These are phyloP conservation scores for Punctularia strigosozonata DNA, from an alignment of 768 basidiomycete species.

Conservation along the genomic window DNA sequence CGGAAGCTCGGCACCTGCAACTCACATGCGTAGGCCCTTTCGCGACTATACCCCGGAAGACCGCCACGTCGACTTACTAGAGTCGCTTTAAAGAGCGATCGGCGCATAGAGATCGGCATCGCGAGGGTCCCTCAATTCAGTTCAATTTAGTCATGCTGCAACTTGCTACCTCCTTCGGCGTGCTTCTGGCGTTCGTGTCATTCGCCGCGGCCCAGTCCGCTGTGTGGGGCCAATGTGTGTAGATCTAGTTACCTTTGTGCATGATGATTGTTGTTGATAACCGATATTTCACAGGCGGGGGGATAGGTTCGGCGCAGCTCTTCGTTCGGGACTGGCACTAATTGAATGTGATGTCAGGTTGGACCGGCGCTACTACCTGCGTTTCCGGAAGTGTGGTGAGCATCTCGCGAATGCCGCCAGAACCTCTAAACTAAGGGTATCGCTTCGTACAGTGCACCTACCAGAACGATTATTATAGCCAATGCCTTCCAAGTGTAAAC, in stretches of 20 bases:
- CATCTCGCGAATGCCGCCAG: background rate
- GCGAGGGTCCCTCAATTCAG: too few relatives aligned
- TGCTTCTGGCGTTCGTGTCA: conserved; percentile 16
- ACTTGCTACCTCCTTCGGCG: conserved; percentile 14
- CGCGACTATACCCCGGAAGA: too few relatives aligned
- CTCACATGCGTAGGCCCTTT: too few relatives aligned
- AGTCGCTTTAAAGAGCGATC: too few relatives aligned
- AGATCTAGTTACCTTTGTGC: background rate
- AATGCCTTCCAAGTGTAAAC: background rate
- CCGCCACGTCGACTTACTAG: too few relatives aligned
- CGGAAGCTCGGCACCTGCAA: too few relatives aligned
- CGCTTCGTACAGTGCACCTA: background rate
- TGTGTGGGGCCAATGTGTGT: conserved; percentile 18
- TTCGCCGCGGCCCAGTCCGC: conserved; percentile 13
- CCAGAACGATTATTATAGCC: background rate
- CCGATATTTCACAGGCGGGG: conserved; percentile 1
- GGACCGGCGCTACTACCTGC: background rate
- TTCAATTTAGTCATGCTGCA: too few relatives aligned
- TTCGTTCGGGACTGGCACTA: background rate
- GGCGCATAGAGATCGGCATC: too few relatives aligned
- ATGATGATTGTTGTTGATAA: too few relatives aligned
- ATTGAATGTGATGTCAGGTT: conserved; percentile 6
- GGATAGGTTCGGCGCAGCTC: background rate
- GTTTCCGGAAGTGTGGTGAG: background rate
- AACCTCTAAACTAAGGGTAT: background rate